Evolutionary conservation across 2,329 filamentous ascomycete genomes (phyloP), one percentile per base, ranked within the genome.

Genomic region (Trichothecium roseum): DNA sequence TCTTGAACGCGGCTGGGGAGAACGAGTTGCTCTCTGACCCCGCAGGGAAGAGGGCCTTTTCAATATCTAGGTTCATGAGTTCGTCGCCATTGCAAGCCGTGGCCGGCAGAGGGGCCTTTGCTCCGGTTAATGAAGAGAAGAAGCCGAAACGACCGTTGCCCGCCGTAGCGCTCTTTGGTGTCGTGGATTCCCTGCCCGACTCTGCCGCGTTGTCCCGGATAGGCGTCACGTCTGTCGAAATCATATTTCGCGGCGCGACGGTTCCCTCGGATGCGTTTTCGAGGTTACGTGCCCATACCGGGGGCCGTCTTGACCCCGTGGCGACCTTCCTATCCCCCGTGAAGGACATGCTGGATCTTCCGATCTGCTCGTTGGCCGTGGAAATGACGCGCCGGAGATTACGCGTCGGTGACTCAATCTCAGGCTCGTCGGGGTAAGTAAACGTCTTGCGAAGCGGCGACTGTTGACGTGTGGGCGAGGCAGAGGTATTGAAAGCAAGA

Each of bases 1-100:
- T 78, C 49, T 74, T 76, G 55, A 68, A 80, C 8, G 69, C 68
- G 0, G 69, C 63, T 0, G 74, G 73, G 1, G 74, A 76, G 50
- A 76, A 74, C 2, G 67, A 48, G 10, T 66, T 60, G 0, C 47
- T 44, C 1, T 68, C 58, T 1, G 57, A 46, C 3, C 59, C 57
- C 1, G 53, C 42, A 0, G 73, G 70, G 40, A 69, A 76, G 10
- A 80, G 62, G 1, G 68, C 66, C 2, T 64, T 51, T 22, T 71
- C 64, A 28, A 80, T 62, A 46, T 78, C 64, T 33, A 80, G 56
- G 34, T 62, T 64, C 44, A 68, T 63, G 5, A 78, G 61, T 39
- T 76, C 70, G 40, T 78, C 73, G 37, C 68, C 57, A 17, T 50
- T 55, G 12, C 46, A 51, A 24, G 45, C 42, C 8, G 50, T n/a